Conservation (phyloP, 441 rosid genomes). For the Melianthus villosus region DNA sequence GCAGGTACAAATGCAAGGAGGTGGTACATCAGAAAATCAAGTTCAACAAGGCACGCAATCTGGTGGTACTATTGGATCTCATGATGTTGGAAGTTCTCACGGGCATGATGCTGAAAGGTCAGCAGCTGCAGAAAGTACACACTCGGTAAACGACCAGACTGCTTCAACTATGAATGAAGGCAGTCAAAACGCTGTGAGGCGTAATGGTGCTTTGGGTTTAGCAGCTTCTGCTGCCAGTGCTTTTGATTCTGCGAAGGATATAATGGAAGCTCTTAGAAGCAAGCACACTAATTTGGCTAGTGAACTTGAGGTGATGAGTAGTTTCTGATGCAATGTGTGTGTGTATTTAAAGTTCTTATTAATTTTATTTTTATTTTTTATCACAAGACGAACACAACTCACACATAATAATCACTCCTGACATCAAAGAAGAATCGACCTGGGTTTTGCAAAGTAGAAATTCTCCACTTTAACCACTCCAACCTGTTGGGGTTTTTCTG, state of each 20-base stretch:
- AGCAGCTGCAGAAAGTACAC: conserved; percentile 33
- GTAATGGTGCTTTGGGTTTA: conserved; percentile 40
- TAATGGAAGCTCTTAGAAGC: conserved; percentile 93
- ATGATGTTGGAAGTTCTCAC: conserved; percentile 59
- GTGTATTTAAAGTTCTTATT: neutral
- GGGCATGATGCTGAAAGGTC: conserved; percentile 73
- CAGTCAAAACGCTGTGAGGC: conserved; percentile 47
- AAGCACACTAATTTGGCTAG: conserved; percentile 87
- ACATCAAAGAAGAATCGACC: no score
- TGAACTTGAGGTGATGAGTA: conserved; percentile 85
- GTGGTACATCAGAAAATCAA: conserved; percentile 44
- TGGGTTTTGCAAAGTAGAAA: no score
- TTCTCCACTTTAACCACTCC: no score
- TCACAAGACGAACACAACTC: no score
- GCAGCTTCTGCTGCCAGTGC: conserved; percentile 76
- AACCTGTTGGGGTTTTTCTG: no score
- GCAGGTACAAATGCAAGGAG: conserved; percentile 39
- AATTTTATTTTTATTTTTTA: no score
- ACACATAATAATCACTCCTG: no score
- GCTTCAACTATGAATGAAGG: conserved; percentile 45
- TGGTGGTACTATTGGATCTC: conserved; percentile 46
- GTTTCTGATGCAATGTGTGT: neutral
- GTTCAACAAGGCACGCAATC: conserved; percentile 44
- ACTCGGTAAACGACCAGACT: conserved; percentile 55
- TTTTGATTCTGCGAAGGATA: conserved; percentile 94